phyloP scores from a whole-genome alignment of 768 basidiomycete genomes.

The Mycena leptocephala region DNA sequence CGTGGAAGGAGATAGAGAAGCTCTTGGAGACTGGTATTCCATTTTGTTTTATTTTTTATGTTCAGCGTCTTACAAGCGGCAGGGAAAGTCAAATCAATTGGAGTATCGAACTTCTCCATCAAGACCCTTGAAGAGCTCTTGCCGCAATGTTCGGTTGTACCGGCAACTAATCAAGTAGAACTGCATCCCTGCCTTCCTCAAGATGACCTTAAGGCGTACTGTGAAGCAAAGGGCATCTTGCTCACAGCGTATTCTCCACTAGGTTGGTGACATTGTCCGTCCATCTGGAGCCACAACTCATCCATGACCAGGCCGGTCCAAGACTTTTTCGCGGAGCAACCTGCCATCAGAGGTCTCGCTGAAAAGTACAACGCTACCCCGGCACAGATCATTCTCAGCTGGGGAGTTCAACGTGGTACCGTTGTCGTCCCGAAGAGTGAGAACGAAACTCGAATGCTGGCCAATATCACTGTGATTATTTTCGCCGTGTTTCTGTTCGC shows the following conservation, averaged over 20 bases:
- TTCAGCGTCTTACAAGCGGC: conserved; percentile 27
- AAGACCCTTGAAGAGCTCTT: conserved; percentile 59
- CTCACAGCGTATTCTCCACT: conserved; percentile 50
- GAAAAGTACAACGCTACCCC: conserved; percentile 51
- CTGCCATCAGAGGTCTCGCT: conserved; percentile 51
- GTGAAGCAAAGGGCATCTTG: conserved; percentile 64
- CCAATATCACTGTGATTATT: conserved; percentile 24
- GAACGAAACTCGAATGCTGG: conserved; percentile 17
- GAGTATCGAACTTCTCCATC: conserved; percentile 73
- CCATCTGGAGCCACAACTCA: conserved; percentile 56
- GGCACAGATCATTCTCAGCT: conserved; percentile 74
- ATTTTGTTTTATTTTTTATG: conserved; percentile 47
- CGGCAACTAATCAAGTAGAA: conserved; percentile 72
- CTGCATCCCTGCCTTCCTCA: conserved; percentile 73
- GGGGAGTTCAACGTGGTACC: conserved; percentile 77
- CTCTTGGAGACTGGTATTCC: conserved; percentile 44
- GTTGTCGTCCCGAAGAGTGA: conserved; percentile 60
- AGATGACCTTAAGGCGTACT: conserved; percentile 64
- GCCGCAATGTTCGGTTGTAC: conserved; percentile 62
- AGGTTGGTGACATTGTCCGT: conserved; percentile 30
- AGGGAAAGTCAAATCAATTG: conserved; percentile 64
- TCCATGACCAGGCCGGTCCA: conserved; percentile 37
- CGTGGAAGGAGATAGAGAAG: conserved; percentile 51
- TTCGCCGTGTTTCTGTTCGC: background rate
- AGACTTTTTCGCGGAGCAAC: conserved; percentile 51